These are phyloP conservation scores for Barnettozyma hawaiiensis DNA, from an alignment of 1,139 yeast species.

Conservation along the genomic window DNA sequence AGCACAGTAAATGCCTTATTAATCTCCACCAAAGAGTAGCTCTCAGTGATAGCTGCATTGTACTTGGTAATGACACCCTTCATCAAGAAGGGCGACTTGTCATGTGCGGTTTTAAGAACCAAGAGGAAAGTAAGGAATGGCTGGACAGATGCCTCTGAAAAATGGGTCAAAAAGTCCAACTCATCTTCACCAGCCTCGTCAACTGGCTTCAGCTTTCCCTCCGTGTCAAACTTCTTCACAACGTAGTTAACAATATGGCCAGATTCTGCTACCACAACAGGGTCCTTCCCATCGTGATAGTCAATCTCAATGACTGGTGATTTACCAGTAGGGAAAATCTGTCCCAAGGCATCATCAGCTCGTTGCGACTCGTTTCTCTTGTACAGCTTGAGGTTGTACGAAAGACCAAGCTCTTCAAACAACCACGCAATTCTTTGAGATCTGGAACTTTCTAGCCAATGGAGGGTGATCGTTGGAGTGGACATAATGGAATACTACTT, in stretches of 20 bases:
- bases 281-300: conserved; percentile 23
- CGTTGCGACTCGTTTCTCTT: conserved; percentile 36
- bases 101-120: conserved; percentile 34
- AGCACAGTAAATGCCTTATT: conserved; percentile 34
- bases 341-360: conserved; percentile 39
- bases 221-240: conserved; percentile 37
- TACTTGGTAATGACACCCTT: conserved; percentile 37
- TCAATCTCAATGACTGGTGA: conserved; percentile 52
- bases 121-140: conserved; percentile 41
- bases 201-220: conserved; percentile 34
- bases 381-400: conserved; percentile 45
- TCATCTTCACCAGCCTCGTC: conserved; percentile 24
- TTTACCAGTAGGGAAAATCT: conserved; percentile 54
- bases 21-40: conserved; percentile 38
- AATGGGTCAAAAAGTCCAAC: conserved; percentile 49
- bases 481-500: not conserved
- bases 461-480: conserved; percentile 9
- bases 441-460: conserved; percentile 45
- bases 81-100: conserved; percentile 42
- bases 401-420: conserved; percentile 46
- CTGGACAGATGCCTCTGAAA: conserved; percentile 53
- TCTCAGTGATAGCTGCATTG: conserved; percentile 37
- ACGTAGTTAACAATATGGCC: conserved; percentile 44
- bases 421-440: conserved; percentile 52
- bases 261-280: conserved; percentile 37